Base-by-base conservation (phyloP, 225 moss, liverwort and hornwort species). In the Sphagnum tenellum region DNA sequence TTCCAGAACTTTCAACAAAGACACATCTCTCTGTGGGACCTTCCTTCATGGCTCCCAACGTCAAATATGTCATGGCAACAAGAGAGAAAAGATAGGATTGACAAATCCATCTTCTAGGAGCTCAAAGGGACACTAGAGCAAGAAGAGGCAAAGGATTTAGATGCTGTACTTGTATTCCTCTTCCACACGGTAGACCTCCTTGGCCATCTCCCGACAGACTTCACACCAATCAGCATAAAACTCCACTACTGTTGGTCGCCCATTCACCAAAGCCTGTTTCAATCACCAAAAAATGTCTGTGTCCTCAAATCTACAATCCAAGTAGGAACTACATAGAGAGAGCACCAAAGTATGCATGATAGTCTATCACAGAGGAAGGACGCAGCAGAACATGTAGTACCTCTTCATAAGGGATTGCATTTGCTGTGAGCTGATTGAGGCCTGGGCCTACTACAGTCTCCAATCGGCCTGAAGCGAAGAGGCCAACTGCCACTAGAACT, bases 221-320 rank as follows among this genome's bases (percentile, higher is more conserved):
- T 93, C 98, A 67, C 98, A 98, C 98, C 98, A 98, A 71, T 98
- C 89, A 29, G 98, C 90, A 67, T 98, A 98, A 44, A 98, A 98
- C 71, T 98, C 98, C 56, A 98, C 73, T 44, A 98, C 90, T 55
- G 98, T 98, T 4, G 98, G 98, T 72, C 81, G 84, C 53, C 93
- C 93, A 57, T 98, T 98, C 10, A 61, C 75, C 46, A 90, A 49
- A 12, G 98, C 98, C 98, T 98, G 83, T 63, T 46, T 9, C 60
- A 61, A n/a, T 8, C 9, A 10, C 44, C 44, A 9, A 3, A 44
- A 61, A 8, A 3, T 9, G 2, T 9, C 60, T 61, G 8, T 9
- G 9, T 8, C 46, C 64, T 64, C 47, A 64, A 52, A 52, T 29
- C 29, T 29, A 0, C 29, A 29, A 29, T 29, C 29, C 29, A 29